Evolutionary conservation across 2,329 filamentous ascomycete species (phyloP), one percentile per base, ranked within the genome.

Genomic region (Macrophomina pseudophaseolina): DNA sequence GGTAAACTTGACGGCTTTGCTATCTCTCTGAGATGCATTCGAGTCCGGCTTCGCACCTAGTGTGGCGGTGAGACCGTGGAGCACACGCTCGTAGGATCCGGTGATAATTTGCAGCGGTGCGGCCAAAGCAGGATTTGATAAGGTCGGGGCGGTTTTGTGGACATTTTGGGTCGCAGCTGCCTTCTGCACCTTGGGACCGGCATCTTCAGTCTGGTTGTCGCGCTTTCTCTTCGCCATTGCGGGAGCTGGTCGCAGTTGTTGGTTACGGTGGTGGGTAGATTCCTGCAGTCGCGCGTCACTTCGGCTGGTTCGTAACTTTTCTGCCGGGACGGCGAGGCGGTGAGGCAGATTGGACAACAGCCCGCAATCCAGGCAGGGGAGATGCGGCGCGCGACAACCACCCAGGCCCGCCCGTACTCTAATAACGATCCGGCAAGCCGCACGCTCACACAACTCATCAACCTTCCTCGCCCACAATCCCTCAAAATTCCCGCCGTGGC

Each of bases 81-180:
- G 86, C 59, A 96, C 88, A 70, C 93, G 88, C 76, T 99, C 95
- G 80, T 99, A 99, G 64, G 94, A 97, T 56, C 95, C 95, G 6
- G 93, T 90, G 68, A 98, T 86, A 71, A 99, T 90, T 79, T 98
- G 95, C 67, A 98, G 84, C n/a, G 90, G 75, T 9, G 44, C 48
- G 16, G 66, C 33, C 32, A 52, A n/a, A 4, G 51, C 38, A 6
- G 66, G 14, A 9, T 28, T 35, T 14, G 40, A 23, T 23, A 38
- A 11, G 18, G 42, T 58, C 71, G 72, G 8, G 69, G 70, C 35
- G 70, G 73, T 68, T 9, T 8, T 53, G 48, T 16, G 16, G 33
- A 56, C 66, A 65, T 71, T 70, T 66, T 69, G 58, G 5, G 32
- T 32, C 11, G 44, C 7, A 12, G 33, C 74, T 1, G 46, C 11